phyloP scores from a whole-genome alignment of 2,329 filamentous ascomycete species.

The Phoma sp. region DNA sequence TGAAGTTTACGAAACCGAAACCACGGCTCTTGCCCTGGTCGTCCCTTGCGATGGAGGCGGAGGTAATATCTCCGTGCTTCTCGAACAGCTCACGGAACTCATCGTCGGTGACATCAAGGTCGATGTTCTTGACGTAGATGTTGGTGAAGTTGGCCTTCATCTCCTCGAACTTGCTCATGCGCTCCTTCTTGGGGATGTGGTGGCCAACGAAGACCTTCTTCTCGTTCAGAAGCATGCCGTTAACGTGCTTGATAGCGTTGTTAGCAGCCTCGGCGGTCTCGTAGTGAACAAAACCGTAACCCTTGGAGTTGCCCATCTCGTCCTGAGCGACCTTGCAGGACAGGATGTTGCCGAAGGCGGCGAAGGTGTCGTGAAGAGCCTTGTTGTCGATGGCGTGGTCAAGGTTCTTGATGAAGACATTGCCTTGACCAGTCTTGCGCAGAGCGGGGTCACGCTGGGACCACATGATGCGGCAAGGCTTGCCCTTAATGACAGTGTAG shows the following conservation, averaged over 20 bases:
- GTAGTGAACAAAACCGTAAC: conserved; percentile 99
- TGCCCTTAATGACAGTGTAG: conserved; percentile 99
- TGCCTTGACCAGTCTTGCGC: conserved; percentile 98
- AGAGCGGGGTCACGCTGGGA: conserved; percentile 98
- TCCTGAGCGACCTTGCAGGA: conserved; percentile 99
- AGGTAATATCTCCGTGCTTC: conserved; percentile 92
- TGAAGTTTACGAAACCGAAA: conserved; percentile 96
- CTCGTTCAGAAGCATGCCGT: conserved; percentile 99
- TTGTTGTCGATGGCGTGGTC: conserved; percentile 99
- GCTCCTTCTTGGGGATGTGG: conserved; percentile 99
- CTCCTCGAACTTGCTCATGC: conserved; percentile 99
- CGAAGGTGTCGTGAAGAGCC: conserved; percentile 97
- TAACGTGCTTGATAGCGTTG: conserved; percentile 98
- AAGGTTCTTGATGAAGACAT: conserved; percentile 99
- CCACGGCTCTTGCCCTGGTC: conserved; percentile 90
- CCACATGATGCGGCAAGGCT: conserved; percentile 99
- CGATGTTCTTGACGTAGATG: conserved; percentile 99
- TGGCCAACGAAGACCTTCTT: conserved; percentile 99
- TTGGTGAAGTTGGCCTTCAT: conserved; percentile 99
- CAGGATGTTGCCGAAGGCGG: conserved; percentile 97
- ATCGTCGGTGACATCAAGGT: conserved; percentile 82
- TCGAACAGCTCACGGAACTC: conserved; percentile 94
- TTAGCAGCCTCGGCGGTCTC: conserved; percentile 97
- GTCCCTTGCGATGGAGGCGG: conserved; percentile 89
- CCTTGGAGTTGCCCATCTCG: conserved; percentile 95